Evolutionary conservation across 306 rosid genomes (phyloP), one percentile per base, ranked within the genome.

Genomic region (Gastrolobium bilobum): DNA sequence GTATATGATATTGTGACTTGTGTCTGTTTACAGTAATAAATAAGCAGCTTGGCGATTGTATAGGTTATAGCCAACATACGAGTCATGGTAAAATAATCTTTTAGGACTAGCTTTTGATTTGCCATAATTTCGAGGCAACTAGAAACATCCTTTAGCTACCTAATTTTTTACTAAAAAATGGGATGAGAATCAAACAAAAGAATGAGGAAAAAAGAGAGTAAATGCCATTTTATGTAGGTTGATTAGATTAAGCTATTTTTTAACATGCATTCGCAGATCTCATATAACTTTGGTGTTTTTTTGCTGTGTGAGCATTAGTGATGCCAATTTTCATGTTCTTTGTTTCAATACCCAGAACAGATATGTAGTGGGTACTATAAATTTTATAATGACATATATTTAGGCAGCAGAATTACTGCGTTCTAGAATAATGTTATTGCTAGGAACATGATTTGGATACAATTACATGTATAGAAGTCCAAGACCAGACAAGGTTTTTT

Each of bases 311-410:
- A 43, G 56, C 70, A 34, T 20, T 37, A 10, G 43, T 77, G 50
- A 65, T 72, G 31, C 57, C 47, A 47, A 38, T 33, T 30, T 68
- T n/a, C 78, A n/a, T 57, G 71, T 62, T 74, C 30, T 14, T 64
- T 65, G 77, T 65, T 64, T 67, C 65, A 76, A 40, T 39, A 52
- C 51, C 26, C 58, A 53, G n/a, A 56, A 29, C 33, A 29, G 78
- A 57, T 37, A 40, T 40, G 62, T 10, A n/a, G 50, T 56, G 13
- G 42, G 10, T 30, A n/a, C 71, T 48, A 20, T 6, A 62, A 50
- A 51, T 5, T 63, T 64, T 14, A 38, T 43, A 44, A 14, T 39
- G 63, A 3, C n/a, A 56, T 1, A 44, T 76, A 64, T 64, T 34
- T 68, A 46, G 39, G 62, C 42, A 5, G 5, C 44, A 31, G 52